phyloP scores from a whole-genome alignment of 2,329 filamentous ascomycete genomes.

The Microcera coccophila region DNA sequence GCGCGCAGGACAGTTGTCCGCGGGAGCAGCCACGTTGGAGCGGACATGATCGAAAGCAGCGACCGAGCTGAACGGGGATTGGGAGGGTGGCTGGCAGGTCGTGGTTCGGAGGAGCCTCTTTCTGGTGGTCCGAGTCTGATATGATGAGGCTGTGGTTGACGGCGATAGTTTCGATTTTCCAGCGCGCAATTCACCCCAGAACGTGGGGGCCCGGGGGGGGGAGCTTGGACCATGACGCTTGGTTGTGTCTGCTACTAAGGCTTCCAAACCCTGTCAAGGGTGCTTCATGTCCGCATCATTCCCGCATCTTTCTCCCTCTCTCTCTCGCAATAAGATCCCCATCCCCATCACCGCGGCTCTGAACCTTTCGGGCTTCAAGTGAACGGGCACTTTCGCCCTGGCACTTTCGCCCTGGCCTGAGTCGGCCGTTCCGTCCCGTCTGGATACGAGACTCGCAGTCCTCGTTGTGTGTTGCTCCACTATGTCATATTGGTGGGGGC shows the following conservation, averaged over 20 bases:
- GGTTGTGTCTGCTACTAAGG: too few species aligned
- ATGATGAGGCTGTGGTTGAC: slow-evolving; percentile 9
- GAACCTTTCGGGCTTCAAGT: too few species aligned
- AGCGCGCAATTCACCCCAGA: slow-evolving; percentile 1
- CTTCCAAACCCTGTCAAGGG: too few species aligned
- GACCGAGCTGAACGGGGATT: not conserved
- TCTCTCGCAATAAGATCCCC: too few species aligned
- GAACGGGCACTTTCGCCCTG: too few species aligned
- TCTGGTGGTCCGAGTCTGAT: slow-evolving; percentile 7
- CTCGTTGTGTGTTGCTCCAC: too few species aligned
- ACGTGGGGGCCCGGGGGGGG: slow-evolving; percentile 5
- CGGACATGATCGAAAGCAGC: slow-evolving; percentile 13
- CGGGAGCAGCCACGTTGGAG: slow-evolving; percentile 12
- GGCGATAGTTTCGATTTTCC: not conserved
- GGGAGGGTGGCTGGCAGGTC: not conserved
- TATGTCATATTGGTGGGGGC: slow-evolving; percentile 1
- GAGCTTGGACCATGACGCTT: slow-evolving; percentile 19
- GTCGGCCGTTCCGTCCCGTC: too few species aligned
- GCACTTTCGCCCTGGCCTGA: too few species aligned
- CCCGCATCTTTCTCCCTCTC: too few species aligned
- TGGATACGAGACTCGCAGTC: too few species aligned
- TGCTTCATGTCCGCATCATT: too few species aligned
- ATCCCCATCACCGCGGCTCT: too few species aligned
- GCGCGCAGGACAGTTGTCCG: slow-evolving; percentile 10
- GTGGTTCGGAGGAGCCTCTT: not conserved